phyloP scores from a whole-genome alignment of 768 basidiomycete genomes.

The Suillus cothurnatus region DNA sequence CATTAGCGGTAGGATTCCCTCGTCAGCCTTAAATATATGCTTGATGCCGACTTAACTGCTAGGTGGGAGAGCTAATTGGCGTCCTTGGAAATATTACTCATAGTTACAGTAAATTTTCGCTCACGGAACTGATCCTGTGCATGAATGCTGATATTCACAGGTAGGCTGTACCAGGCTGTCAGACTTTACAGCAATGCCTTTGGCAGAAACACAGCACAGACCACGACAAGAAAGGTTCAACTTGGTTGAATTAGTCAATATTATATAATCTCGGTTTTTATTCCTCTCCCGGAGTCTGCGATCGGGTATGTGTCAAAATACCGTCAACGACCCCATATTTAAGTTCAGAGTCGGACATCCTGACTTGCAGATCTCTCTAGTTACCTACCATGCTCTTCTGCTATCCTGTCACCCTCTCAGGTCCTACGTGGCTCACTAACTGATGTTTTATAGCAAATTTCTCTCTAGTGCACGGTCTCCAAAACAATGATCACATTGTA shows the following conservation, averaged over 20 bases:
- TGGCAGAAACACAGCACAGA: not conserved
- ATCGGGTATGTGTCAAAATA: not conserved
- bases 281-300: not conserved
- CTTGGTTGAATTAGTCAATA: not conserved
- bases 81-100: not conserved
- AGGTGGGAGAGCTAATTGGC: too few relatives aligned
- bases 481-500: not conserved
- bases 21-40: not conserved
- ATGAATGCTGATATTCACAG: not conserved
- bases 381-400: not conserved
- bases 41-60: not conserved
- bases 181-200: not conserved
- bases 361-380: not conserved
- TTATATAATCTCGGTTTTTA: not conserved
- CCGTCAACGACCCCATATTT: not conserved
- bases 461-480: not conserved
- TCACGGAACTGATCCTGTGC: not conserved
- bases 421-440: not conserved
- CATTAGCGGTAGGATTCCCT: not conserved
- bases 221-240: not conserved
- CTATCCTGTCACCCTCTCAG: not conserved
- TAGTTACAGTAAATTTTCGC: not conserved
- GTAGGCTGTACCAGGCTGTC: not conserved
- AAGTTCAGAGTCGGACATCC: not conserved
- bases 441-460: not conserved